A percentile compares a stretch with the other conserved stretches of the same genome.
Conservation (phyloP, 768 basidiomycete genomes). For the Tephrocybe sp. region DNA sequence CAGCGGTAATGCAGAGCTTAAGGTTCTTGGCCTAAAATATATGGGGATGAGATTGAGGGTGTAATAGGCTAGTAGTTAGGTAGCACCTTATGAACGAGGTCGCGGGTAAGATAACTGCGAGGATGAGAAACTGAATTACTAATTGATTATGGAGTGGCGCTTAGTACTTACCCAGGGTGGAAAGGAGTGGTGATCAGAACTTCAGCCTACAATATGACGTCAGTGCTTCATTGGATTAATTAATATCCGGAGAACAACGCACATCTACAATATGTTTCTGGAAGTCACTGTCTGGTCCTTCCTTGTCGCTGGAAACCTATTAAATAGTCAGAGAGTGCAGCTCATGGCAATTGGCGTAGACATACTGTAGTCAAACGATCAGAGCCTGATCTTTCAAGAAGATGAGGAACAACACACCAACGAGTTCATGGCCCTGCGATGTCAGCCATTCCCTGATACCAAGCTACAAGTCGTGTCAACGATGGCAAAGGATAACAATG, state of each 20-base stretch:
- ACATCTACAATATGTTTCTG: conserved; percentile 82
- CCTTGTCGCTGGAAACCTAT: conserved; percentile 78
- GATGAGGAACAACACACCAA: conserved; percentile 43
- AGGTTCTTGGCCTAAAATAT: conserved; percentile 68
- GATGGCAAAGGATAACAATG: not conserved
- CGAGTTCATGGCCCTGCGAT: conserved; percentile 69
- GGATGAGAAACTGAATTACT: not conserved
- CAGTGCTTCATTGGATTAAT: conserved; percentile 2
- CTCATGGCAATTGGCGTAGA: not conserved
- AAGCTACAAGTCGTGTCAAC: conserved; percentile 41
- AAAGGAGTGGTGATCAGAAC: conserved; percentile 83
- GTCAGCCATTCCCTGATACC: conserved; percentile 70
- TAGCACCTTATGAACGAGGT: conserved; percentile 63
- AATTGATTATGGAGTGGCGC: not conserved
- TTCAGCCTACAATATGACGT: conserved; percentile 51
- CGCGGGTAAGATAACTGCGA: conserved; percentile 66
- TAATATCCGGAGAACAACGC: conserved; percentile 31
- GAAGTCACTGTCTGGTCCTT: conserved; percentile 78
- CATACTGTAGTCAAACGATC: conserved; percentile 7
- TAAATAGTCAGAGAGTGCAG: not conserved
- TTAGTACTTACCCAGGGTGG: conserved; percentile 58
- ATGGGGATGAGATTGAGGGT: conserved; percentile 23
- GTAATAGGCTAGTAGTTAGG: not conserved
- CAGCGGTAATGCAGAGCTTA: conserved; percentile 87
- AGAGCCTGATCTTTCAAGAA: not conserved